phyloP scores from a whole-genome alignment of 2,329 filamentous ascomycete genomes.

The Sporothrix protearum region DNA sequence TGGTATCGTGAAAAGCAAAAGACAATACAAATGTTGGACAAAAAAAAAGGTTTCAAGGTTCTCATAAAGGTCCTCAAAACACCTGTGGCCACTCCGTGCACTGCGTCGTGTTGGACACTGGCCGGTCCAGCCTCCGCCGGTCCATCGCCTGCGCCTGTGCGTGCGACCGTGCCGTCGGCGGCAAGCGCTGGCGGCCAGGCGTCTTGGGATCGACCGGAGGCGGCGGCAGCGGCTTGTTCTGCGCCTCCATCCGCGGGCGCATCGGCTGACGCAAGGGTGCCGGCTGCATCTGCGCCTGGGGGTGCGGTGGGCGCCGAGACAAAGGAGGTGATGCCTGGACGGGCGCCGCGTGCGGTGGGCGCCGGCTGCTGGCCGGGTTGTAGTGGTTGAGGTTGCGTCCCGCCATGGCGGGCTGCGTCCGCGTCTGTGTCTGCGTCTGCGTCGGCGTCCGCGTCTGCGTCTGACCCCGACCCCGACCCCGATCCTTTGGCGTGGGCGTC shows the following conservation, averaged over 20 bases:
- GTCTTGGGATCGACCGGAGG: not conserved
- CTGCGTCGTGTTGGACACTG: not conserved
- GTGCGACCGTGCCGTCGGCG: not conserved
- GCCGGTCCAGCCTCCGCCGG: not conserved
- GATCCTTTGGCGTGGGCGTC: not conserved
- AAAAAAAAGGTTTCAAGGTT: too few relatives aligned
- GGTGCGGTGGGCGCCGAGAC: not conserved
- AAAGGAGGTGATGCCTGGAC: not conserved
- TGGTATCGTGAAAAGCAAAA: not conserved
- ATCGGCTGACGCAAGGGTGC: not conserved
- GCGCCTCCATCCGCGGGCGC: not conserved
- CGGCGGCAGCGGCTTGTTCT: not conserved
- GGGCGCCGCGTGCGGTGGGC: not conserved
- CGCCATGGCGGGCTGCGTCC: not conserved
- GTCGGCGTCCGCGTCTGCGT: too few relatives aligned
- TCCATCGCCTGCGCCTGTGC: not conserved
- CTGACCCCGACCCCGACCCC: too few relatives aligned
- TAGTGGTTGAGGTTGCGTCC: conserved; percentile 19
- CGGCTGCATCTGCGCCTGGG: not conserved
- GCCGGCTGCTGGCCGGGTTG: conserved; percentile 11
- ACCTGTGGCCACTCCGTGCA: not conserved
- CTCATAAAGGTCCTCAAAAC: not conserved
- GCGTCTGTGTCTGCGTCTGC: too few relatives aligned
- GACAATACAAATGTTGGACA: not conserved
- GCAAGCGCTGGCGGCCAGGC: not conserved